phyloP scores from a whole-genome alignment of 139 green algal genomes.

The Closterium sp. region DNA sequence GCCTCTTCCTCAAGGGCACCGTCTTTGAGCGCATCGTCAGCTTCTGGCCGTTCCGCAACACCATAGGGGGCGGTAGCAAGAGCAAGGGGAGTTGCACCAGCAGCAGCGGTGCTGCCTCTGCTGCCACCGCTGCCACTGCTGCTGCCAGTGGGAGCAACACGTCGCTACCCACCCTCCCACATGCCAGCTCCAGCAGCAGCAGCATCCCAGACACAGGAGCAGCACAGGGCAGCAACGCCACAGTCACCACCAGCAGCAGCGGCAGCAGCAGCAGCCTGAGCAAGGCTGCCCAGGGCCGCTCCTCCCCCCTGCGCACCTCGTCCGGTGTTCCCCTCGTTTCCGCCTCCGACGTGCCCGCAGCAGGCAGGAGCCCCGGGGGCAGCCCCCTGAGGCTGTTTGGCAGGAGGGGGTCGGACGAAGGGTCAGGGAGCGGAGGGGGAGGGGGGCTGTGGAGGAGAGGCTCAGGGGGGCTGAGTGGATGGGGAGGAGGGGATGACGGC shows the following conservation, averaged over 20 bases:
- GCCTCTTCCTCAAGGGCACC: constrained; percentile 27
- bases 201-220: not conserved
- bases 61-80: not conserved
- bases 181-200: not conserved
- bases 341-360: not conserved
- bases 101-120: not conserved
- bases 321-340: no score
- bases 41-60: constrained; percentile 4
- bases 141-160: not conserved
- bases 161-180: not conserved
- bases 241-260: not conserved
- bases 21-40: constrained; percentile 20
- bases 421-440: not conserved
- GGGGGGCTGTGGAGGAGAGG: not conserved
- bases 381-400: not conserved
- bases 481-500: not conserved
- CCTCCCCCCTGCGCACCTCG: not conserved
- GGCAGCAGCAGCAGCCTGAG: not conserved
- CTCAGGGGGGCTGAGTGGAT: not conserved
- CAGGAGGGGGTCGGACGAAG: not conserved
- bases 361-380: not conserved
- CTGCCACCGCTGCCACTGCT: not conserved
- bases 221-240: not conserved
- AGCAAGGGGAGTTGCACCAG: not conserved
- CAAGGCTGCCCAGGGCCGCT: not conserved